These are phyloP conservation scores for Pichia sp. DNA, from an alignment of 1,139 yeast genomes.

Conservation along the genomic window DNA sequence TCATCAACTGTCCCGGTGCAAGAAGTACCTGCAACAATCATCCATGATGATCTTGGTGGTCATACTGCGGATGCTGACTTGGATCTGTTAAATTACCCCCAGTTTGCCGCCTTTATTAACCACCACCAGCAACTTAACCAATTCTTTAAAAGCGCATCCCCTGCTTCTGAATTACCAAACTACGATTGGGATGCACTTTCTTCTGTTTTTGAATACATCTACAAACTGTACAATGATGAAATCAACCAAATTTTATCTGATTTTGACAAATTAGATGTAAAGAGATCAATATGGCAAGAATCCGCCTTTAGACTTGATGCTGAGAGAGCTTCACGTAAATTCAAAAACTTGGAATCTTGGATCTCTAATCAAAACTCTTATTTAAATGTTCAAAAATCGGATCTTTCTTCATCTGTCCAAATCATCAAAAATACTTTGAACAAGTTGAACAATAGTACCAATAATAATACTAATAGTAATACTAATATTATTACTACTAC, in stretches of 20 bases:
- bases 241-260: constrained; percentile 17
- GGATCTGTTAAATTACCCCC: constrained; percentile 6
- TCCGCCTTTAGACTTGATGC: constrained; percentile 22
- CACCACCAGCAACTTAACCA: constrained; percentile 3
- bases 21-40: background rate
- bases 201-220: constrained; percentile 18
- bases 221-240: constrained; percentile 18
- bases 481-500: too few species aligned
- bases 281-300: constrained; percentile 23
- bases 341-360: constrained; percentile 18
- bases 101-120: constrained; percentile 3
- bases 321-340: constrained; percentile 15
- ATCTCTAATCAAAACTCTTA: constrained; percentile 15
- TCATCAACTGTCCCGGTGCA: background rate
- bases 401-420: constrained; percentile 17
- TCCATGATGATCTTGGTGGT: background rate
- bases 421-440: constrained; percentile 19
- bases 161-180: constrained; percentile 10
- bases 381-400: constrained; percentile 14
- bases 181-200: constrained; percentile 21
- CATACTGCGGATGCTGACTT: background rate
- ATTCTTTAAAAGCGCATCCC: constrained; percentile 1
- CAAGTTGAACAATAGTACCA: constrained; percentile 7
- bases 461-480: background rate
- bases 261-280: constrained; percentile 19